These are phyloP conservation scores for Ogataea hybrid DNA, from an alignment of 1,139 yeast genomes.

Conservation along the genomic window DNA sequence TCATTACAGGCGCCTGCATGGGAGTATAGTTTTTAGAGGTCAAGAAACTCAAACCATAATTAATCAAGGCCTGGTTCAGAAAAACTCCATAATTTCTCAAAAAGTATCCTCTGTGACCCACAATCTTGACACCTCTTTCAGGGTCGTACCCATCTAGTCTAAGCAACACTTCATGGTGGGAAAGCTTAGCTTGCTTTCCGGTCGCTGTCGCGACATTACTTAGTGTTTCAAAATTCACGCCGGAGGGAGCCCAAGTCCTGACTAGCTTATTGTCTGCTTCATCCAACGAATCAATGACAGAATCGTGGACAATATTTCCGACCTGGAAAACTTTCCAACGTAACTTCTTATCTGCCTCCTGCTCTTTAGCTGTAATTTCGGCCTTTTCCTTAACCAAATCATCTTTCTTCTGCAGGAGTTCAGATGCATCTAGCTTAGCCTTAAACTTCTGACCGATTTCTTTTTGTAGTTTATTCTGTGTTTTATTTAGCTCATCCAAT, in stretches of 20 bases:
- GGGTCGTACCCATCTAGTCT: conserved; percentile 98
- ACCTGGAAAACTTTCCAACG: conserved; percentile 80
- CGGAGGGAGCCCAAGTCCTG: conserved; percentile 82
- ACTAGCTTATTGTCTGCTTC: conserved; percentile 90
- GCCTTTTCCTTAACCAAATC: conserved; percentile 68
- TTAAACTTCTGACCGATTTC: conserved; percentile 90
- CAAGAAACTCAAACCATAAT: conserved; percentile 88
- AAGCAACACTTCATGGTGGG: conserved; percentile 93
- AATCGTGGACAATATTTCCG: conserved; percentile 91
- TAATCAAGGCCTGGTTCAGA: conserved; percentile 95
- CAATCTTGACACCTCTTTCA: conserved; percentile 96
- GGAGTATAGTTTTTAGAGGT: conserved; percentile 79
- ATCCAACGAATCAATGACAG: conserved; percentile 82
- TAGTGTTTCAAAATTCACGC: conserved; percentile 48
- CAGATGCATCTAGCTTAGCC: conserved; percentile 92
- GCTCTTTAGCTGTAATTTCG: conserved; percentile 62
- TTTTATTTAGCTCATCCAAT: conserved; percentile 85
- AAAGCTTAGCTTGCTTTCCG: conserved; percentile 72
- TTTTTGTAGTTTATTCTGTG: conserved; percentile 83
- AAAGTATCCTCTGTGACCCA: conserved; percentile 98
- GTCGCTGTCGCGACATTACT: conserved; percentile 70
- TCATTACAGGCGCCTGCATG: conserved; percentile 98
- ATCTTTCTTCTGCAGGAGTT: conserved; percentile 78
- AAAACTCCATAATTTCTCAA: conserved; percentile 94
- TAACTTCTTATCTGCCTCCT: conserved; percentile 72